Conservation (phyloP, 768 basidiomycete genomes). For the Kwoniella mangroviensis region DNA sequence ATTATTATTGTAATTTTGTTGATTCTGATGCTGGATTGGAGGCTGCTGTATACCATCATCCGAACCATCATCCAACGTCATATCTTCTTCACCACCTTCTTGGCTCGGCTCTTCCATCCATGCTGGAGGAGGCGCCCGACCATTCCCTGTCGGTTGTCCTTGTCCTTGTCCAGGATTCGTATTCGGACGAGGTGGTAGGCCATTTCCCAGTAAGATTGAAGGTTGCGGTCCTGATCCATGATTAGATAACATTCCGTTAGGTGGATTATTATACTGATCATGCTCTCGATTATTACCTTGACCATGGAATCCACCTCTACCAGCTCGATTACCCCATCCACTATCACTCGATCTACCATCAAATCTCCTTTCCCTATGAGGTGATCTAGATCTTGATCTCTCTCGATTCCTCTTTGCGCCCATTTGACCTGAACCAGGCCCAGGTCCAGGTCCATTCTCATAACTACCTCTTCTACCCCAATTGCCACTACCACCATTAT, state of each 20-base stretch:
- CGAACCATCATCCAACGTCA: constrained; percentile 36
- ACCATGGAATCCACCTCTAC: constrained; percentile 8
- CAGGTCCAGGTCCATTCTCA: neutral
- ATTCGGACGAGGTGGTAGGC: neutral
- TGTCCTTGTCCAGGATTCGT: neutral
- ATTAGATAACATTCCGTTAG: neutral
- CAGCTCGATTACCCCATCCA: constrained; percentile 22
- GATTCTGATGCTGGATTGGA: neutral
- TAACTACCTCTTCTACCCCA: constrained; percentile 11
- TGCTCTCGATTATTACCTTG: neutral
- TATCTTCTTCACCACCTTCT: constrained; percentile 42
- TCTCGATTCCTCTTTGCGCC: neutral
- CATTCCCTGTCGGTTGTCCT: neutral
- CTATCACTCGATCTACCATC: constrained; percentile 20
- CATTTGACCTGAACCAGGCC: neutral
- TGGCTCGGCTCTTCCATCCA: constrained; percentile 20
- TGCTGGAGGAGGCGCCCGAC: constrained; percentile 26
- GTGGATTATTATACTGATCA: neutral
- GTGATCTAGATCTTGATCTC: constrained; percentile 16
- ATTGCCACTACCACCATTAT: no score
- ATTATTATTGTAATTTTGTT: neutral
- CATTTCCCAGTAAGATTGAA: neutral
- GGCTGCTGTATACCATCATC: constrained; percentile 21
- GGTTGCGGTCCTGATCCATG: neutral
- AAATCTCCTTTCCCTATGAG: constrained; percentile 1